A percentile compares a stretch with the other conserved stretches of the same genome.
Evolutionary conservation across 2,329 filamentous ascomycete species (phyloP).

Genomic region (Elsinoe fawcettii): DNA sequence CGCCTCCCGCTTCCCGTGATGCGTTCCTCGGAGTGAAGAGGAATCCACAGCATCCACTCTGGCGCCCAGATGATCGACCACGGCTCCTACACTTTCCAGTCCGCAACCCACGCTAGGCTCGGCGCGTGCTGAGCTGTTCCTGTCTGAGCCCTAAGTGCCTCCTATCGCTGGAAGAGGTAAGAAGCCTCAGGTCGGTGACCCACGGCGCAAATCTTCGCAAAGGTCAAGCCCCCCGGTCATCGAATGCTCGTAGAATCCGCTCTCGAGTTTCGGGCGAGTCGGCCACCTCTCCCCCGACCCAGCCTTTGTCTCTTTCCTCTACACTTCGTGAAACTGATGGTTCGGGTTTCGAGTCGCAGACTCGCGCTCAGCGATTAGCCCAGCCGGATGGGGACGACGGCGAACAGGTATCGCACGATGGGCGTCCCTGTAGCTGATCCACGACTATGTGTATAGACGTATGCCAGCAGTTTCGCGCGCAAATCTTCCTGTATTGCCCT

Average conservation of each 20-base stretch:
- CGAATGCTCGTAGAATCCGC: constrained; percentile 8
- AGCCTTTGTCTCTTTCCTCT: background rate
- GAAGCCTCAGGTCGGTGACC: background rate
- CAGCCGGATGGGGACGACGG: constrained; percentile 5
- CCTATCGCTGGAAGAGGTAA: background rate
- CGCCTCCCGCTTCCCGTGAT: constrained; percentile 11
- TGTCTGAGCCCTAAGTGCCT: constrained; percentile 7
- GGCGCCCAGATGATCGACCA: constrained; percentile 4
- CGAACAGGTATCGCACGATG: constrained; percentile 9
- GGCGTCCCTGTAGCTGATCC: constrained; percentile 3
- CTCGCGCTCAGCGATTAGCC: constrained; percentile 12
- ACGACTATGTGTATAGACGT: constrained; percentile 14
- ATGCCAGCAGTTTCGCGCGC: constrained; percentile 8
- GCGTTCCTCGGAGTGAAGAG: background rate
- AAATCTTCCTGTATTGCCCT: background rate
- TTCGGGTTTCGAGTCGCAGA: background rate
- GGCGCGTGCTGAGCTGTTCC: constrained; percentile 1
- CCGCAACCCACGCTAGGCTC: constrained; percentile 1
- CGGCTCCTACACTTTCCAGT: background rate
- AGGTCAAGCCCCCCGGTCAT: constrained; percentile 11
- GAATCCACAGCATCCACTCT: constrained; percentile 1
- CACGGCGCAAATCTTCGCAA: constrained; percentile 8
- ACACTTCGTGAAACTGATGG: background rate
- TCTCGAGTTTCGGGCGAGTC: constrained; percentile 4
- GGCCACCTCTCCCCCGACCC: background rate